Conservation (phyloP, 768 basidiomycete species). For the Tremella mesenterica region DNA sequence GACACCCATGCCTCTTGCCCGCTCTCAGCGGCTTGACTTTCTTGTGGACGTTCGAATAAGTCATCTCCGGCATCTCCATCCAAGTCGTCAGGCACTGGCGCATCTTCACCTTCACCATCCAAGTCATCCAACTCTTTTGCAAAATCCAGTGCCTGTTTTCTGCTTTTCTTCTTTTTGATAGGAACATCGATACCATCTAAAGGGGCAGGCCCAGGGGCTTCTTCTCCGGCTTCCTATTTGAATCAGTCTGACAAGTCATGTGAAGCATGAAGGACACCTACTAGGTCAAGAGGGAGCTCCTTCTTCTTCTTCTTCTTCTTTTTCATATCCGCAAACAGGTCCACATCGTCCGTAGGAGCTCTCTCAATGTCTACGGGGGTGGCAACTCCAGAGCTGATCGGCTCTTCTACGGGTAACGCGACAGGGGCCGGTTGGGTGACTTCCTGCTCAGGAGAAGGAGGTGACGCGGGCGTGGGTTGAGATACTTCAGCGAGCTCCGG, state of each 20-base stretch:
- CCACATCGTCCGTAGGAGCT: conserved; percentile 52
- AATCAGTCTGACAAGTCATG: background rate
- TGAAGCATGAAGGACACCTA: conserved; percentile 4
- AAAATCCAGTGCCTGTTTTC: conserved; percentile 72
- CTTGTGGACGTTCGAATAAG: conserved; percentile 53
- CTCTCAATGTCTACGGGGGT: conserved; percentile 15
- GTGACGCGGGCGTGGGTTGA: conserved; percentile 5
- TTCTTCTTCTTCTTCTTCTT: conserved; percentile 78
- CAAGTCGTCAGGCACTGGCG: conserved; percentile 35
- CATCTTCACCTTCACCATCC: conserved; percentile 50
- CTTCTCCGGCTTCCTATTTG: conserved; percentile 13
- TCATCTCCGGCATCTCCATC: conserved; percentile 75
- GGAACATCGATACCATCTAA: conserved; percentile 37
- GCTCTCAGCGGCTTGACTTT: conserved; percentile 50
- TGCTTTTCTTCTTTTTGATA: conserved; percentile 50
- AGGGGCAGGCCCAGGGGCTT: conserved; percentile 15
- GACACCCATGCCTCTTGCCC: conserved; percentile 65
- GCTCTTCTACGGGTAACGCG: background rate
- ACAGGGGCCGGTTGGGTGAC: background rate
- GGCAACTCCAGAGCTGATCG: conserved; percentile 3
- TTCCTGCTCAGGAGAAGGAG: background rate
- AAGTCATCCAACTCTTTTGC: conserved; percentile 47
- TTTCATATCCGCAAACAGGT: conserved; percentile 90
- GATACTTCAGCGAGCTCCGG: conserved; percentile 10
- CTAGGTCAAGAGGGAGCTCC: conserved; percentile 45